Evolutionary conservation across 1,139 yeast species (phyloP).

Genomic region (Casaregolazyma suthepensis): DNA sequence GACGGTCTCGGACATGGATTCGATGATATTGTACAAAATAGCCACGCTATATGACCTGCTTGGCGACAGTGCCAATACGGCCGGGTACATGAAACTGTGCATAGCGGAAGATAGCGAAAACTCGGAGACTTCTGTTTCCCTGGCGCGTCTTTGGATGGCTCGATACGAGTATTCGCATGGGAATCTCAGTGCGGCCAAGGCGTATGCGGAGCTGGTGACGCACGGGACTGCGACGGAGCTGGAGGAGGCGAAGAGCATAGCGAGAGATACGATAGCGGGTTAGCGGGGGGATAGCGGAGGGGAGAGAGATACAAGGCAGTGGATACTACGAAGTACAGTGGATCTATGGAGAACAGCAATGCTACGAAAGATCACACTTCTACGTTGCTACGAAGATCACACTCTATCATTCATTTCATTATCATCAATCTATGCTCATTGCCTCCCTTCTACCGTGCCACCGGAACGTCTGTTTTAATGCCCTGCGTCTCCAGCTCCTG

Average conservation of each 20-base stretch:
- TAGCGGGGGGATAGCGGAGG: too few relatives aligned
- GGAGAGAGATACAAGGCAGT: not conserved
- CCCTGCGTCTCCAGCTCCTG: not conserved
- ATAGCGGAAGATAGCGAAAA: conserved; percentile 63
- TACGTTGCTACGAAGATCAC: too few relatives aligned
- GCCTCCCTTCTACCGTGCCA: conserved; percentile 1
- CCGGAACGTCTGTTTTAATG: not conserved
- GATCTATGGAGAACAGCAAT: too few relatives aligned
- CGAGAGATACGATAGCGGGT: conserved; percentile 46
- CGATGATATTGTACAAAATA: conserved; percentile 54
- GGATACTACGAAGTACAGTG: too few relatives aligned
- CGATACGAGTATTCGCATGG: conserved; percentile 52
- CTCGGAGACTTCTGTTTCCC: conserved; percentile 59
- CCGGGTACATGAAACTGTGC: conserved; percentile 65
- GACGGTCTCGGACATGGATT: conserved; percentile 43
- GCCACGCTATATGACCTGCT: conserved; percentile 62
- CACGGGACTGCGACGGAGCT: conserved; percentile 78
- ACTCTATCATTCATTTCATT: conserved; percentile 1
- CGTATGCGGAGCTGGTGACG: conserved; percentile 65
- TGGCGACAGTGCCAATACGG: conserved; percentile 49
- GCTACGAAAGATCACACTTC: too few relatives aligned
- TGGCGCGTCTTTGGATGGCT: conserved; percentile 86
- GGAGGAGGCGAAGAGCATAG: conserved; percentile 82
- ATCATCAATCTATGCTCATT: not conserved
- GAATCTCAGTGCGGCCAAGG: conserved; percentile 64